Evolutionary conservation across 306 rosid species (phyloP).

Genomic region (Trifolium pratense): DNA sequence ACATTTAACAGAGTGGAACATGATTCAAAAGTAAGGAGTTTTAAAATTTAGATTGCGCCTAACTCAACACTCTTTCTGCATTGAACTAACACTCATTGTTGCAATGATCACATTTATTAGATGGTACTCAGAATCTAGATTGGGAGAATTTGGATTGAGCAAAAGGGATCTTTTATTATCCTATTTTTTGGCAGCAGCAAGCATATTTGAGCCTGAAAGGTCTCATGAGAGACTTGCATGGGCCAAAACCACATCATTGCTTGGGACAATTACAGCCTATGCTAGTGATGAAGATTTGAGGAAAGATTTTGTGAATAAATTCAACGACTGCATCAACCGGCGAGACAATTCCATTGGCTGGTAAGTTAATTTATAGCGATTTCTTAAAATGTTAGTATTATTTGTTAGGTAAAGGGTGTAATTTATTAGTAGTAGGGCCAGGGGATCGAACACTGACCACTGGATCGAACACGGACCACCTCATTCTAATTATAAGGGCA

Average conservation of each 20-base stretch:
- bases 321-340: conserved; percentile 39
- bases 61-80: not conserved
- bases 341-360: conserved; percentile 46
- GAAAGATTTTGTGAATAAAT: conserved; percentile 53
- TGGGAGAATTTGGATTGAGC: conserved; percentile 70
- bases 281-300: conserved; percentile 45
- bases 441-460: no score
- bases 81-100: not conserved
- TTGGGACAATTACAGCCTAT: conserved; percentile 57
- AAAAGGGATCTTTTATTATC: conserved; percentile 57
- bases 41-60: not conserved
- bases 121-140: conserved; percentile 73
- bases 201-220: conserved; percentile 74
- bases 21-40: conserved; percentile 61
- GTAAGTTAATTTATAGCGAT: conserved; percentile 16
- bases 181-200: conserved; percentile 78
- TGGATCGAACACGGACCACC: no score
- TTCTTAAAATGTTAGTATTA: no score
- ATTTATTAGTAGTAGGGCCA: no score
- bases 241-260: conserved; percentile 65
- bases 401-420: no score
- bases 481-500: no score
- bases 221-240: conserved; percentile 76
- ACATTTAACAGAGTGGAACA: conserved; percentile 76
- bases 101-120: conserved; percentile 30